A percentile compares a stretch with the other conserved stretches of the same genome.
Conservation (phyloP, 192 early-diverging fungal genomes). For the Haplosporangium gracile region DNA sequence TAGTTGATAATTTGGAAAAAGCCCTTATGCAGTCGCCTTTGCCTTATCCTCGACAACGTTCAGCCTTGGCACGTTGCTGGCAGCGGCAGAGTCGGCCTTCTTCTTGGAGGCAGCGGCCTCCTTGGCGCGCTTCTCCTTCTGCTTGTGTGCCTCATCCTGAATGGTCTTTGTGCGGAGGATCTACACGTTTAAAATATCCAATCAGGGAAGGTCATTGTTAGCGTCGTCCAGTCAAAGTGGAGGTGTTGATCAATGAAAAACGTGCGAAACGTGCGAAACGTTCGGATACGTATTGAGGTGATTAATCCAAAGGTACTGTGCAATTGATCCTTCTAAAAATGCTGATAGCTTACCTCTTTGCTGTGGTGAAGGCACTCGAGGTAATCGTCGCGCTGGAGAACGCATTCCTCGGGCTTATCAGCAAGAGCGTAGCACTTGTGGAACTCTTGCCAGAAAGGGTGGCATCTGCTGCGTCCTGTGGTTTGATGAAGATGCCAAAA, state of each 20-base stretch:
- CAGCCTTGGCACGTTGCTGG: conserved; percentile 65
- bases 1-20: neutral
- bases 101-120: conserved; percentile 61
- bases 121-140: conserved; percentile 61
- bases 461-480: conserved; percentile 91
- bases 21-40: conserved; percentile 45
- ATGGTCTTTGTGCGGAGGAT: conserved; percentile 66
- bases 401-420: conserved; percentile 82
- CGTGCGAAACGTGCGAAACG: too few species aligned
- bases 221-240: neutral
- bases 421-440: conserved; percentile 92
- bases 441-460: conserved; percentile 98
- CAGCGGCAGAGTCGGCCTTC: conserved; percentile 60
- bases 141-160: conserved; percentile 66
- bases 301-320: neutral
- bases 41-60: conserved; percentile 65
- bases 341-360: conserved; percentile 80
- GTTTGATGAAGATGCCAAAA: neutral
- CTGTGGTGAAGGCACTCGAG: conserved; percentile 96
- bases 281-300: neutral
- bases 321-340: neutral
- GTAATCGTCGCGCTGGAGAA: conserved; percentile 90
- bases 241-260: neutral
- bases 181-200: conserved; percentile 27
- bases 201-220: neutral